phyloP scores from a whole-genome alignment of 306 rosid genomes.

The Pachyrhizus erosus region DNA sequence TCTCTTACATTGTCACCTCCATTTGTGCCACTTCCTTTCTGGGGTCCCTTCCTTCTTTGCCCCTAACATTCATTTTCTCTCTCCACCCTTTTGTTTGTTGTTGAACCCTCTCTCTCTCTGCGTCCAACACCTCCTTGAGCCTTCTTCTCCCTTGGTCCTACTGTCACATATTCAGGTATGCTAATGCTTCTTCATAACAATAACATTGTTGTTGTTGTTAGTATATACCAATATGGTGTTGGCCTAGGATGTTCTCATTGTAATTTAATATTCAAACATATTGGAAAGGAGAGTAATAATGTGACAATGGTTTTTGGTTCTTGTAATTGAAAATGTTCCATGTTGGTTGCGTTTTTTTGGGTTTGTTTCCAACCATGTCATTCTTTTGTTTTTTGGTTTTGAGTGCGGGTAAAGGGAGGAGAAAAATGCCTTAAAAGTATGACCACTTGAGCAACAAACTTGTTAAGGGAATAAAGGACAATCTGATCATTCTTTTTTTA shows the following conservation, averaged over 20 bases:
- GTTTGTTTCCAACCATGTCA: background rate
- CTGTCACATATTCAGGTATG: constrained; percentile 55
- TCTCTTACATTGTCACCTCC: constrained; percentile 54
- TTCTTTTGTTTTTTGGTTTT: background rate
- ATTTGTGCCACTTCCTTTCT: constrained; percentile 35
- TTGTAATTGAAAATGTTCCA: background rate
- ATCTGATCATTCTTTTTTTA: background rate
- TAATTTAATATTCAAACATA: background rate
- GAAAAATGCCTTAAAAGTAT: background rate
- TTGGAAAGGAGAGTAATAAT: background rate
- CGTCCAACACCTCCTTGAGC: constrained; percentile 38
- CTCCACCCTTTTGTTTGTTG: constrained; percentile 38
- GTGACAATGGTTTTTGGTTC: constrained; percentile 19
- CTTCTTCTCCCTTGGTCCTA: constrained; percentile 37
- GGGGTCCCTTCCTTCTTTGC: constrained; percentile 17
- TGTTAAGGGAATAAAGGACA: background rate
- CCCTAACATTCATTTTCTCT: constrained; percentile 10
- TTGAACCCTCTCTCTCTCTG: constrained; percentile 11
- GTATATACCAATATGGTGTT: background rate
- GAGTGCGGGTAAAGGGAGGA: background rate
- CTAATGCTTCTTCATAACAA: background rate
- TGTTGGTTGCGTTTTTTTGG: constrained; percentile 22
- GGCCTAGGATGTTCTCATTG: background rate
- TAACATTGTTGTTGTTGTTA: background rate
- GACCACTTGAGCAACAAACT: background rate